Percentiles rank a stretch among this genome's conserved stretches.
Evolutionary conservation across 1,284 basidiomycete species (phyloP).

Genomic region (Trametes hirsuta): DNA sequence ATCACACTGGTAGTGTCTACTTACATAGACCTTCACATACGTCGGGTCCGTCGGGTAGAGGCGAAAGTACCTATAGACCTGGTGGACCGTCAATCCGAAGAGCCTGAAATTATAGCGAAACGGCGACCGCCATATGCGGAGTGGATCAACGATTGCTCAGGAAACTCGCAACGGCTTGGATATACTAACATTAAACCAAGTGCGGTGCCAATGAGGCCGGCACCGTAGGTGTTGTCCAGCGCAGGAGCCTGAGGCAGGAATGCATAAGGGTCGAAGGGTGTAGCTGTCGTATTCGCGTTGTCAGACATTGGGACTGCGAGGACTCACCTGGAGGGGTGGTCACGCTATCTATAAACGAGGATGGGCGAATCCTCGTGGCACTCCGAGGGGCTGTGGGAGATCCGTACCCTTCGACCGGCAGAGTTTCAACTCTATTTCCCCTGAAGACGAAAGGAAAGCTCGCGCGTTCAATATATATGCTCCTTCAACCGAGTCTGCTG

Average conservation of each 20-base stretch:
- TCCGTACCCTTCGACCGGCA: too few species aligned
- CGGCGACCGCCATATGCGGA: not conserved
- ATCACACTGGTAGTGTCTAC: not conserved
- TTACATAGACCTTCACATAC: not conserved
- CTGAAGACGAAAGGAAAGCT: too few species aligned
- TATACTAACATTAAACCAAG: not conserved
- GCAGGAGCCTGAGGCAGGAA: not conserved
- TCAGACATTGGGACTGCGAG: not conserved
- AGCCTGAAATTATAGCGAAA: not conserved
- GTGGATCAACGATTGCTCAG: not conserved
- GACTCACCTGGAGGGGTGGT: not conserved
- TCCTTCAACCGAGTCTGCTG: too few species aligned
- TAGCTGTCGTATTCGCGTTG: not conserved
- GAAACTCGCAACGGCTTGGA: not conserved
- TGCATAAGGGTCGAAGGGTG: not conserved
- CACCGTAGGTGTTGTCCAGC: not conserved
- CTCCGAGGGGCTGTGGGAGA: too few species aligned
- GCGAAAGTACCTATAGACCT: conserved; percentile 8
- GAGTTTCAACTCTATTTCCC: too few species aligned
- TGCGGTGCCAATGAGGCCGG: not conserved
- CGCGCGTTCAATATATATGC: too few species aligned
- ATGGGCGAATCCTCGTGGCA: too few species aligned
- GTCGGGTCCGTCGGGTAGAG: not conserved
- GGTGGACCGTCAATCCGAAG: not conserved
- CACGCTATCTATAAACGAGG: too few species aligned